These are phyloP conservation scores for Crepidotus sp. DNA, from an alignment of 1,284 basidiomycete genomes.

Conservation along the genomic window DNA sequence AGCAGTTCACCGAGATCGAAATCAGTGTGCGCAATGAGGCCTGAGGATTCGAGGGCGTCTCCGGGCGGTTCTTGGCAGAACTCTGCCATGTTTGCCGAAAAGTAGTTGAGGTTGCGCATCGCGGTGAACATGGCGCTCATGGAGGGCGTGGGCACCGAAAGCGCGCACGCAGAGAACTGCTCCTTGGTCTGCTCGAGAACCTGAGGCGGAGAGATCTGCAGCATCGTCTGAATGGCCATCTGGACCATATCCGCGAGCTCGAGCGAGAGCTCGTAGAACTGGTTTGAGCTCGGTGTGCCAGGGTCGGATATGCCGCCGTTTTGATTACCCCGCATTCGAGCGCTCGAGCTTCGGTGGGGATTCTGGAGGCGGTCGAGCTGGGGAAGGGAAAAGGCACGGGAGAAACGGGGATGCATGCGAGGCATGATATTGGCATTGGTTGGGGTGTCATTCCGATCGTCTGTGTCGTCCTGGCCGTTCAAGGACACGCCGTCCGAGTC, in stretches of 20 bases:
- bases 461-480: slow-evolving; percentile 7
- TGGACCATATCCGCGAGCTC: slow-evolving; percentile 86
- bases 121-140: slow-evolving; percentile 82
- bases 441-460: slow-evolving; percentile 14
- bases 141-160: slow-evolving; percentile 78
- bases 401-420: slow-evolving; percentile 40
- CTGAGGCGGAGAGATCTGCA: slow-evolving; percentile 82
- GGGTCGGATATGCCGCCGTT: slow-evolving; percentile 15
- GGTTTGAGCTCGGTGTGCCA: slow-evolving; percentile 28
- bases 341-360: slow-evolving; percentile 36
- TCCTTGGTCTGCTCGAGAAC: slow-evolving; percentile 88
- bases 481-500: slow-evolving; percentile 8
- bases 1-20: slow-evolving; percentile 43
- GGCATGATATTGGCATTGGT: slow-evolving; percentile 11
- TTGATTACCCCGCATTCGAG: background rate
- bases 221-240: slow-evolving; percentile 78
- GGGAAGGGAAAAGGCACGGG: slow-evolving; percentile 66
- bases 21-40: slow-evolving; percentile 22
- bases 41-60: slow-evolving; percentile 6
- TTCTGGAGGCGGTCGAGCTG: slow-evolving; percentile 62
- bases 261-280: slow-evolving; percentile 57
- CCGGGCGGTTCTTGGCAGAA: slow-evolving; percentile 23
- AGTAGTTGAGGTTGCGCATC: slow-evolving; percentile 86
- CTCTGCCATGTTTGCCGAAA: slow-evolving; percentile 69
- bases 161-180: slow-evolving; percentile 78